Conservation (phyloP, 2,329 filamentous ascomycete species). For the Fonsecaea nubica region DNA sequence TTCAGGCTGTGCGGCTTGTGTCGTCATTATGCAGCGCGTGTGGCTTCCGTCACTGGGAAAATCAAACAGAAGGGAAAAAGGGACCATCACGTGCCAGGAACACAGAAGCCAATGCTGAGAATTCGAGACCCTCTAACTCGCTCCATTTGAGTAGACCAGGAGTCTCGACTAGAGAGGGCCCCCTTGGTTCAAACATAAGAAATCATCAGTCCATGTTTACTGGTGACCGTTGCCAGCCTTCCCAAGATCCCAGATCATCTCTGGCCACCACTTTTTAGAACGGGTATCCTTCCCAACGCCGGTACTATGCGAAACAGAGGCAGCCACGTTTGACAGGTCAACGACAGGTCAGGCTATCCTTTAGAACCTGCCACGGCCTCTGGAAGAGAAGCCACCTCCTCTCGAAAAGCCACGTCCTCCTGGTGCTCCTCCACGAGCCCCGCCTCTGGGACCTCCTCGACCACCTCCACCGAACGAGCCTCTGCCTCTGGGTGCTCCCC, state of each 20-base stretch:
- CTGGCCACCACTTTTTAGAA: constrained; percentile 21
- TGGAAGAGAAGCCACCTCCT: constrained; percentile 23
- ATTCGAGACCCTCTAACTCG: neutral
- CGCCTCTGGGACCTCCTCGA: constrained; percentile 38
- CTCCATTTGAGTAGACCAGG: neutral
- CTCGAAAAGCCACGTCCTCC: constrained; percentile 37
- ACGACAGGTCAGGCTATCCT: neutral
- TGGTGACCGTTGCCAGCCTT: neutral
- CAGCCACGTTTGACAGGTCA: constrained; percentile 28
- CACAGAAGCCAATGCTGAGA: neutral
- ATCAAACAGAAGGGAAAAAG: neutral
- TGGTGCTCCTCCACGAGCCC: constrained; percentile 44
- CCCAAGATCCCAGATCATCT: constrained; percentile 9
- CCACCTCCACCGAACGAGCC: constrained; percentile 44
- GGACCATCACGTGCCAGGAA: constrained; percentile 8
- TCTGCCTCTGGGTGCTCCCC: constrained; percentile 42
- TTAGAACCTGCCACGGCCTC: constrained; percentile 33
- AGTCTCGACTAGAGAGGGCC: neutral
- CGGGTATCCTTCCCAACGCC: constrained; percentile 51
- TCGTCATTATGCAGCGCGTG: constrained; percentile 28
- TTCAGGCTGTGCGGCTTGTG: constrained; percentile 12
- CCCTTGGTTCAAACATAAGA: neutral
- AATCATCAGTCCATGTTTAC: neutral
- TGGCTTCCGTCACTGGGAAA: neutral
- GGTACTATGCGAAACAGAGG: constrained; percentile 48